Base-by-base conservation (phyloP, 257 asterid species). In the Salvia miltiorrhiza region DNA sequence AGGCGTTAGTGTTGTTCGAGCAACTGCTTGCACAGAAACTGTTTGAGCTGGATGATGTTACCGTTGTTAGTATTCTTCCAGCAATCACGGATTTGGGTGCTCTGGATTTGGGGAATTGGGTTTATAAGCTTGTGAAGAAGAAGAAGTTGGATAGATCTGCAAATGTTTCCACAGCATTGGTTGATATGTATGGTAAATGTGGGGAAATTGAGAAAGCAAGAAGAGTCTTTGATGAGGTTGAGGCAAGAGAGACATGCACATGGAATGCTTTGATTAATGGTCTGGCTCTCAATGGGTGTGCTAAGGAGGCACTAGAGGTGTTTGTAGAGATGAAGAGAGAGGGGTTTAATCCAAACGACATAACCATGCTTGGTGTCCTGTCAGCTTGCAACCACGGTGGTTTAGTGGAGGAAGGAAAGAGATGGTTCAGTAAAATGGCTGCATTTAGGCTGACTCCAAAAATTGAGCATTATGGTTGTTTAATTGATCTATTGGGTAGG, bases 301-400 rank as follows among this genome's bases (percentile, higher is more conserved):
- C 96, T 44, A 45, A 76, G 56, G 95, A 90, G 74, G 96, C 96
- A n/a, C 6, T 93, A 49, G 83, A 82, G 67, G 82, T 80, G 19
- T 90, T 93, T 54, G 52, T 17, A 20, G 83, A 82, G 75, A 90
- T 93, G 99, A 78, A 58, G 71, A 65, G 50, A 48, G 70, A 73
- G 2, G 96, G 92, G 54, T 67, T 77, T 49, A 58, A 73, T 62
- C 96, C 96, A 28, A 69, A 89, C 56, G 87, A 80, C 70, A 69
- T 90, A 44, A 93, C 96, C 54, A 82, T 93, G 96, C 95, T 93
- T 14, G 96, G 91, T 2, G 88, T 90, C 37, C 79, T 93, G 65
- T 86, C 96, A 50, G 99, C 99, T 62, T 93, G 99, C 61, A 89
- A 86, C 84, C 99, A 93, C 65, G 95, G 93, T 48, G 99, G 99